Evolutionary conservation across 2,329 filamentous ascomycete genomes (phyloP), one percentile per base, ranked within the genome.

Genomic region (Botryotinia calthae): DNA sequence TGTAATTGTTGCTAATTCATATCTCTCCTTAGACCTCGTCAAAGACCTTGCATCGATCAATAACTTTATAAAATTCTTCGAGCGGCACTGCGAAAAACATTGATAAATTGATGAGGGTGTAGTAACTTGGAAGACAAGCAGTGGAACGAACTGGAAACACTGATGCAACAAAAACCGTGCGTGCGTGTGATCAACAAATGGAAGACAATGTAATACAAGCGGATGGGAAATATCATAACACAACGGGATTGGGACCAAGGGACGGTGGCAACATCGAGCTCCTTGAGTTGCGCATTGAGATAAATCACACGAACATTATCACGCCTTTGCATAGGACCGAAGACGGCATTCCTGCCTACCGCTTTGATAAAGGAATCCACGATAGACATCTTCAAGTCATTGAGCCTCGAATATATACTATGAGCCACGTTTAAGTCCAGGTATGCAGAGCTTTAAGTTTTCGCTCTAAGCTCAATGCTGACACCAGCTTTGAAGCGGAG

Each of bases 331-430:
- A 20, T 56, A n/a, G 9, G 20, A 5, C 18, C 28, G 16, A 25
- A 16, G 9, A 31, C 10, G 16, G 25, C 9, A 14, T 28, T 0
- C 0, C 20, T 42, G 5, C 6, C 14, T 16, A 2, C 3, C 2
- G 9, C 18, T 5, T 31, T 9, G 28, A 9, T n/a, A 25, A 25
- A 42, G 6, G 16, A 56, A 7, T 22, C 25, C 14, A 4, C 0
- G 5, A 31, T 42, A 31, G 1, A 31, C n/a, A 2, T 56, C 16
- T 54, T 40, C 5, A 9, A 56, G 0, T 37, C 9, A 6, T 56
- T n/a, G 25, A 42, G 48, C 28, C 6, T 56, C 1, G 25, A 42
- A 14, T 42, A 28, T 28, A 67, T 16, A 22, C n/a, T 46, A 14
- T n/a, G 22, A 28, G 25, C 34, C 34, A 25, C 18, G 14, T 51